Base-by-base conservation (phyloP, 2,329 filamentous ascomycete species). In the Setomelanomma holmii region DNA sequence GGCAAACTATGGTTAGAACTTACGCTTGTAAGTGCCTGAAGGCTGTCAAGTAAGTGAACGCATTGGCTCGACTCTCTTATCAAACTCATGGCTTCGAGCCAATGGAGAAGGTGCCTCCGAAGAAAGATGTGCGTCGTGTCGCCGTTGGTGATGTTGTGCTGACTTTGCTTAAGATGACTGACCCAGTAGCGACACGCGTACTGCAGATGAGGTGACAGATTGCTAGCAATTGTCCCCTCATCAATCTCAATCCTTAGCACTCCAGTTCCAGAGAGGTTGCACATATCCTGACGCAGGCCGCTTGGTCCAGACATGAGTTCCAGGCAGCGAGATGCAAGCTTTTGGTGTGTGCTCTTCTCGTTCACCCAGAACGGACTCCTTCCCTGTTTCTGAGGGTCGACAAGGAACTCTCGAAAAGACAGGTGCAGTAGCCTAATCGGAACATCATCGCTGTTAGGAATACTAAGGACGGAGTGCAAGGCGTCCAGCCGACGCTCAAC, bases 211-310 rank as follows among this genome's bases (percentile, higher is more conserved):
- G 12, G 24, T 12, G 52, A 24, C 34, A 63, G 43, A 40, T 36
- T 44, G 21, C 34, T 45, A 14, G 45, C 40, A 44, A 63, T 38
- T 12, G 21, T 55, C 10, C 11, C 17, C 10, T 60, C 42, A 14
- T 54, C 46, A 2, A 63, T 49, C 33, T 61, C 58, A 7, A 42
- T 51, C 19, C 38, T 48, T 17, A 53, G 27, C 1, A 44, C 20
- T n/a, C 53, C 45, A 51, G 45, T 43, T 27, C 49, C 24, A 40
- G 40, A 39, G 20, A 63, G 17, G 12, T 14, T 34, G 53, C 74
- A 79, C 2, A 80, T 74, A 45, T 79, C 60, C 52, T 65, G 55
- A 27, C 63, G 73, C 1, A 80, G 62, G 30, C 47, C 55, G 6
- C 21, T 41, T 19, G 36, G 35, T 17, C 19, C 20, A 20, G 64